Base-by-base conservation (phyloP, 1,139 yeast genomes). In the Wickerhamomyces sp. region DNA sequence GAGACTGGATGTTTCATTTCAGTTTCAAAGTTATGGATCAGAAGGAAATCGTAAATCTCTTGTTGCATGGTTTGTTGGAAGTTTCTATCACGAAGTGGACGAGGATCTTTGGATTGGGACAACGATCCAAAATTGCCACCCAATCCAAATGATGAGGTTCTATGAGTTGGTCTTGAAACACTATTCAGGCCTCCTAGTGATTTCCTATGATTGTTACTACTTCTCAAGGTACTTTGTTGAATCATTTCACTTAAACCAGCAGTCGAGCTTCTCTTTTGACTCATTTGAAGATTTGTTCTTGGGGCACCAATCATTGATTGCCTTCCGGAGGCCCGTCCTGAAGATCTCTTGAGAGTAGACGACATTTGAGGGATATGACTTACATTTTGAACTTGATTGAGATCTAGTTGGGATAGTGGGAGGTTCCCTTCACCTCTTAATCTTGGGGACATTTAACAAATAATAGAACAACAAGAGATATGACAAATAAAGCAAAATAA, bases 81-180 rank as follows among this genome's bases (percentile, higher is more conserved):
- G 51, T 73, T 74, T 51, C 76, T 76, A 61, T 89, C 96, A 47
- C 91, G 71, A 32, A 89, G 64, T 3, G 96, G 96, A 38, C 97
- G 71, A 27, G 86, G 85, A 64, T 89, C 96, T 53, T 65, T 65
- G 18, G 57, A 47, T 50, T 54, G 62, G 5, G 60, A 53, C 10
- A 52, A 39, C 1, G 53, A 40, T 2, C 41, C 41, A 18, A 38
- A 11, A 6, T 35, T 27, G 23, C 23, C 23, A 9, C 41, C 43
- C 8, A 44, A 26, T 4, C 51, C 51, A 44, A 45, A 48, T 14
- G 47, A 48, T 3, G 51, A 48, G 10, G 37, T 18, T 41, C 50
- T 47, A 31, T 43, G 42, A 26, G 32, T 41, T 29, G 47, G 39
- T 45, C 52, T 48, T 13, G 40, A 39, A 3, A 46, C 46, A n/a